Evolutionary conservation across 2,329 filamentous ascomycete species (phyloP).

Genomic region (Alternaria sp.): DNA sequence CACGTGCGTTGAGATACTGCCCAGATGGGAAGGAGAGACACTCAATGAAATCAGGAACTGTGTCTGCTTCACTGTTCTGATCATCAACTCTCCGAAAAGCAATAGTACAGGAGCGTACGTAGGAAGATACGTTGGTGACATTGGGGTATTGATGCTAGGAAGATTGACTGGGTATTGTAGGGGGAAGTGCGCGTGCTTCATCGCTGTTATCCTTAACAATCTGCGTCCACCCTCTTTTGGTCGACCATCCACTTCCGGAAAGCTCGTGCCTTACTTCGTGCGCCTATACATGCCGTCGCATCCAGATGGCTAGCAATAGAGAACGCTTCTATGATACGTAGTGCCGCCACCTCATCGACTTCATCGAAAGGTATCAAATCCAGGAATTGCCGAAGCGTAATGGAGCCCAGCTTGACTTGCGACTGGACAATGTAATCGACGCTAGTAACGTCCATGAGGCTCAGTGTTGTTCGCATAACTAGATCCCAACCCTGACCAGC

Average conservation of each 20-base stretch:
- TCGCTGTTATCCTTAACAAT: background rate
- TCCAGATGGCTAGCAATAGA: constrained; percentile 31
- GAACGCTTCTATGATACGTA: constrained; percentile 31
- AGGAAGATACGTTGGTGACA: background rate
- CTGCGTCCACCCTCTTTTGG: background rate
- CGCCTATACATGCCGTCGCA: constrained; percentile 3
- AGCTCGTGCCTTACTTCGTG: constrained; percentile 21
- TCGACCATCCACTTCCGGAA: constrained; percentile 27
- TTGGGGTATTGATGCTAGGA: background rate
- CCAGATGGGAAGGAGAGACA: background rate
- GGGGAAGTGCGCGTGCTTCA: background rate
- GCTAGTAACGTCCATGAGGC: constrained; percentile 14
- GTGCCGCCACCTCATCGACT: constrained; percentile 6
- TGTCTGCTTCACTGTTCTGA: background rate
- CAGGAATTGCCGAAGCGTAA: constrained; percentile 31
- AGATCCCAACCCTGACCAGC: constrained; percentile 29
- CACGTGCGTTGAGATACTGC: background rate
- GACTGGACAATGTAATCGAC: constrained; percentile 27
- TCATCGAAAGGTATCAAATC: constrained; percentile 26
- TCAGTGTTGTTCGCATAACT: constrained; percentile 23
- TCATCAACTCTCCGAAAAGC: background rate
- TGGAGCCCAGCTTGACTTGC: constrained; percentile 30
- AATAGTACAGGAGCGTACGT: background rate
- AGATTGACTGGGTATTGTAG: background rate
- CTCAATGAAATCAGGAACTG: background rate